Evolutionary conservation across 305 asterid genomes (phyloP).

Genomic region (Lippia alba): DNA sequence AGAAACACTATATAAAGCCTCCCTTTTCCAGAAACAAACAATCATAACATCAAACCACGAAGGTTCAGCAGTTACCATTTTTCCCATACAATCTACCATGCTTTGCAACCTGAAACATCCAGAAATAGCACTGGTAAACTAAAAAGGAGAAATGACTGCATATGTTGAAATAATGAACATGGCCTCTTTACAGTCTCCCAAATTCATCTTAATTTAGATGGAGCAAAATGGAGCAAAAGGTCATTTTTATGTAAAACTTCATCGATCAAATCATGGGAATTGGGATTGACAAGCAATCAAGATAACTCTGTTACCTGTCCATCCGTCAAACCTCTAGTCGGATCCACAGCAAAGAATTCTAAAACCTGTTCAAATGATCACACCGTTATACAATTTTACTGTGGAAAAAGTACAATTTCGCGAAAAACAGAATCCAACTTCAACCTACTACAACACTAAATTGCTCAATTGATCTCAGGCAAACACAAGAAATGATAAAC

Average conservation of each 20-base stretch:
- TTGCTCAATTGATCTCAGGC: constrained; percentile 23
- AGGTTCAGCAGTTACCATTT: constrained; percentile 58
- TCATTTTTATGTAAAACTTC: neutral
- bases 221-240: neutral
- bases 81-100: constrained; percentile 77
- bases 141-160: neutral
- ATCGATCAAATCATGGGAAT: constrained; percentile 21
- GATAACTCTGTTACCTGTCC: constrained; percentile 54
- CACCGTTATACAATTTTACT: constrained; percentile 11
- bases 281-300: constrained; percentile 24
- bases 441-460: constrained; percentile 11
- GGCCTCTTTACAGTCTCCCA: constrained; percentile 9
- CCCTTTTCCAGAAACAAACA: constrained; percentile 22
- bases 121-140: constrained; percentile 17
- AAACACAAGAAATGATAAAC: neutral
- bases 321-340: constrained; percentile 81
- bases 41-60: constrained; percentile 15
- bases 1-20: neutral
- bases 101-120: constrained; percentile 68
- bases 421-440: constrained; percentile 23
- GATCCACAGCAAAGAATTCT: constrained; percentile 80
- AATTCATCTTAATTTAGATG: neutral
- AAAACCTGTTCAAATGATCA: constrained; percentile 59
- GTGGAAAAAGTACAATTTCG: constrained; percentile 18
- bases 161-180: neutral